Base-by-base conservation (phyloP, 2,329 filamentous ascomycete genomes). In the Fusarium goolgardi region DNA sequence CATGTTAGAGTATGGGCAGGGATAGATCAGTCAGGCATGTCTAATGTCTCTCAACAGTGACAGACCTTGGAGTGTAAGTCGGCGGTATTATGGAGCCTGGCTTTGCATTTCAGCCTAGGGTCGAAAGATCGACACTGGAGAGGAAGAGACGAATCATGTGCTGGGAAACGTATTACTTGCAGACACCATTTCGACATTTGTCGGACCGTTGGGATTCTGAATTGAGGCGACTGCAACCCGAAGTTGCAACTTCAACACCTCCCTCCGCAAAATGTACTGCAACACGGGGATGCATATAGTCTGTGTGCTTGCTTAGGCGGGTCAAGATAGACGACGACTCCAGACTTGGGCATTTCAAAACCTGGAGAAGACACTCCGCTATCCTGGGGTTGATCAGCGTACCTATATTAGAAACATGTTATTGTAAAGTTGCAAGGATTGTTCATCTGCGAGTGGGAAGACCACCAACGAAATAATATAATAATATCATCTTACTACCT, bases 1-100 rank as follows among this genome's bases (percentile, higher is more conserved):
- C 10, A 5, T 18, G n/a, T 27, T 35, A 9, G 10, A n/a, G 18
- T 37, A 8, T 32, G 23, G 11, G 10, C 37, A 49, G 23, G 59
- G 59, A 49, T 63, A 27, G 32, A 41, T 18, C 51, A 23, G 35
- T 25, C 40, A 29, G 41, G n/a, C 21, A 55, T 37, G 37, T 20
- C 16, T n/a, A 31, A 34, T 21, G 29, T 32, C 21, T 20, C 21
- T 32, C 20, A 21, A 40, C n/a, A 21, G 18, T 21, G 35, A 34
- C 58, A 47, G 34, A 29, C 21, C 16, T 31, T 18, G 15, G 23
- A 10, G 25, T 29, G 4, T 6, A 27, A 45, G 39, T 63, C 58
- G 59, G 58, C 59, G 58, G 50, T 56, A 63, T 57, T 63, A 50
- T 63, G 59, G 59, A 63, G 58, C 31, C 31, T 39, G 9, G 11